These are phyloP conservation scores for Dictyostelium discoideum DNA, from an alignment of 78 protist species.

Conservation along the genomic window dicty_2.7 NC_007088.5:2777501-2778000, in stretches of 20 bases:
- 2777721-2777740: constrained; percentile 13
- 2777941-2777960: not conserved
- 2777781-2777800: too few relatives aligned
- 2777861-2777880: constrained; percentile 65
- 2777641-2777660: not conserved
- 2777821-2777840: not conserved
- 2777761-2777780: too few relatives aligned
- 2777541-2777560: constrained; percentile 74
- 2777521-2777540: constrained; percentile 79
- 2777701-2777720: constrained; percentile 82
- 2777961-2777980: constrained; percentile 43
- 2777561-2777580: not conserved
- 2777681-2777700: constrained; percentile 77
- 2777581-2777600: not conserved
- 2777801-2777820: too few relatives aligned
- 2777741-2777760: not conserved
- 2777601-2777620: not conserved
- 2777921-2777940: constrained; percentile 17
- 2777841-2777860: constrained; percentile 30
- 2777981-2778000: constrained; percentile 20
- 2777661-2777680: constrained; percentile 63
- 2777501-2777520: constrained; percentile 77
- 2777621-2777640: constrained; percentile 50
- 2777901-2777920: constrained; percentile 4
- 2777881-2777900: constrained; percentile 7